Evolutionary conservation across 345 rosid genomes (phyloP), one percentile per base, ranked within the genome.

Genomic region (Acer saccharum): DNA sequence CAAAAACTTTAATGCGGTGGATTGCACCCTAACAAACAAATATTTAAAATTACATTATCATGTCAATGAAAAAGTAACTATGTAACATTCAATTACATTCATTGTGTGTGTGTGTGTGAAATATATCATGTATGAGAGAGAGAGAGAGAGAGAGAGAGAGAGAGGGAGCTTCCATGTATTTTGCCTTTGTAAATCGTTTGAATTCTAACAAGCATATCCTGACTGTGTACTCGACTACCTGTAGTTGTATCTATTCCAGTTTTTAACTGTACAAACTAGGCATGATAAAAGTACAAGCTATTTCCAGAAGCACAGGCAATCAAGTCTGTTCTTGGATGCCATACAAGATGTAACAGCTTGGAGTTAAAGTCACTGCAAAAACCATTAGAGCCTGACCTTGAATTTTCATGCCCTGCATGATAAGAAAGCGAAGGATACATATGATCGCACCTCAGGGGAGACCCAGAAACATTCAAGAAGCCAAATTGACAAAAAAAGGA

Each of bases 281-380:
- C 90, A 23, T 82, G 66, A 77, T 86, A 86, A 83, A 89, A 85
- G 86, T 82, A 85, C 87, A 91, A 68, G 84, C 92, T 88, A 73
- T 81, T 88, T 75, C 88, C 87, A 46, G 88, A 83, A 54, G 93
- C 86, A 79, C 90, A 88, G 10, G 93, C 95, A 35, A 91, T 84
- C 76, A 89, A 60, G 79, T 84, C 82, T 14, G 79, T 44, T 0
- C 81, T 62, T n/a, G 95, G 93, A 74, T 91, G 92, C 93, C 95
- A 91, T 25, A 87, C 88, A 27, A 88, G 67, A 81, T 84, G 92
- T 62, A 84, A 86, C 83, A 89, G 61, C 89, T 88, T 91, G 55
- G 86, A 78, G 74, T 78, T 83, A 6, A 82, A n/a, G 84, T 85
- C 74, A 46, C 64, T 77, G 9, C 84, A 74, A 50, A 68, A 29